Conservation (phyloP, 2,329 filamentous ascomycete species). For the Fusarium subtropicale region DNA sequence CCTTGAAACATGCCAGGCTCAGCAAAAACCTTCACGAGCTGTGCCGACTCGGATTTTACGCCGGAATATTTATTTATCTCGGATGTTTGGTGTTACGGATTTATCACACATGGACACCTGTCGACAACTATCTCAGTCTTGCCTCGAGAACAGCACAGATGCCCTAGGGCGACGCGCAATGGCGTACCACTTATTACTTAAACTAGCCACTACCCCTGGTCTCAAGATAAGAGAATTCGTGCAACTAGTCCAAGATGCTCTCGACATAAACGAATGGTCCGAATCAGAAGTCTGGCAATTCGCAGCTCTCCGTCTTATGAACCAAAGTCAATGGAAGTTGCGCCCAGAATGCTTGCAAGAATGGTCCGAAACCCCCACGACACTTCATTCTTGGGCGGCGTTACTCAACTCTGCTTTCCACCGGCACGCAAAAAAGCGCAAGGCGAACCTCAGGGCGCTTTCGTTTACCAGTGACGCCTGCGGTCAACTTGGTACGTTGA, state of each 20-base stretch:
- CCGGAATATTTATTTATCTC: constrained; percentile 21
- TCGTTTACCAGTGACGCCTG: constrained; percentile 14
- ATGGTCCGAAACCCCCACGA: constrained; percentile 7
- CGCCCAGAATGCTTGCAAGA: constrained; percentile 6
- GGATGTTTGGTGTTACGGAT: constrained; percentile 1
- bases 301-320: constrained; percentile 23
- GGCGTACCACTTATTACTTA: constrained; percentile 27
- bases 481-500: constrained; percentile 20
- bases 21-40: background rate
- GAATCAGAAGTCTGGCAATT: constrained; percentile 22
- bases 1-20: constrained; percentile 6
- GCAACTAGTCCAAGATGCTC: background rate
- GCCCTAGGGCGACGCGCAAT: constrained; percentile 12
- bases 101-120: background rate
- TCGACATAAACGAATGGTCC: constrained; percentile 4
- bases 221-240: constrained; percentile 5
- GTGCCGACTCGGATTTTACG: constrained; percentile 15
- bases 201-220: constrained; percentile 6
- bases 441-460: constrained; percentile 10
- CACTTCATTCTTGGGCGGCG: constrained; percentile 14
- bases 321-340: constrained; percentile 1
- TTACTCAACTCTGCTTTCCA: constrained; percentile 8
- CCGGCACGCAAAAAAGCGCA: constrained; percentile 7
- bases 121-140: constrained; percentile 15
- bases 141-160: background rate